These are phyloP conservation scores for Hericium coralloides DNA, from an alignment of 768 basidiomycete species.

Conservation along the genomic window DNA sequence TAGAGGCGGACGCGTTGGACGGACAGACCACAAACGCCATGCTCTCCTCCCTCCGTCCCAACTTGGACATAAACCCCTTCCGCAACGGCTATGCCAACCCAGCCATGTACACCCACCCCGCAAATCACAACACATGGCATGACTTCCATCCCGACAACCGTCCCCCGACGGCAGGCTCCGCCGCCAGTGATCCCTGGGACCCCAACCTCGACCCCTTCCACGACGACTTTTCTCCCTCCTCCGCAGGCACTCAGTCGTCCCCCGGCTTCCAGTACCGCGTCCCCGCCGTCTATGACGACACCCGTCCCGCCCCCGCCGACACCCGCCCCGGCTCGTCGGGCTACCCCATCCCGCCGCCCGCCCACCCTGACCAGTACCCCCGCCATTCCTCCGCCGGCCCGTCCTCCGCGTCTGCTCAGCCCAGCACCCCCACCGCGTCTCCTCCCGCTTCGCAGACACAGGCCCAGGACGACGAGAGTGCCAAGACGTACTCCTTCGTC, in stretches of 20 bases:
- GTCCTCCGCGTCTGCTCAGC: slow-evolving; percentile 2
- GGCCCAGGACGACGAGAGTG: slow-evolving; percentile 15
- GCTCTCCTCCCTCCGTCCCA: slow-evolving; percentile 10
- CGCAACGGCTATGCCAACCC: slow-evolving; percentile 10
- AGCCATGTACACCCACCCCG: slow-evolving; percentile 8
- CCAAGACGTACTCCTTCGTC: slow-evolving; percentile 77
- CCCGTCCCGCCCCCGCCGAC: slow-evolving; percentile 1
- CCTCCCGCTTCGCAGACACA: slow-evolving; percentile 6
- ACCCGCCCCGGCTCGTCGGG: slow-evolving; percentile 8
- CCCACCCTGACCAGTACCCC: slow-evolving; percentile 3
- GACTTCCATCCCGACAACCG: slow-evolving; percentile 5
- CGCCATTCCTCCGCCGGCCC: slow-evolving; percentile 7
- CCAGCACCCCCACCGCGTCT: slow-evolving; percentile 1
- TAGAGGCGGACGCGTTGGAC: background rate
- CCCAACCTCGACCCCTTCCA: slow-evolving; percentile 2
- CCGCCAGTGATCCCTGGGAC: slow-evolving; percentile 10
- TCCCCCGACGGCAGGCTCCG: slow-evolving; percentile 11
- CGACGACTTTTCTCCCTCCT: slow-evolving; percentile 5
- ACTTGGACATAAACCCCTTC: slow-evolving; percentile 10
- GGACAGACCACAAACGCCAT: too few species aligned
- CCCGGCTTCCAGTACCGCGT: slow-evolving; percentile 5
- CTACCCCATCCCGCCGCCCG: background rate
- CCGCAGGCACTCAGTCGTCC: slow-evolving; percentile 1
- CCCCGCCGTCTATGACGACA: background rate
- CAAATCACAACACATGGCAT: slow-evolving; percentile 2